Conservation (phyloP, 192 early-diverging fungal genomes). For the Backusella parvicylindrica region DNA sequence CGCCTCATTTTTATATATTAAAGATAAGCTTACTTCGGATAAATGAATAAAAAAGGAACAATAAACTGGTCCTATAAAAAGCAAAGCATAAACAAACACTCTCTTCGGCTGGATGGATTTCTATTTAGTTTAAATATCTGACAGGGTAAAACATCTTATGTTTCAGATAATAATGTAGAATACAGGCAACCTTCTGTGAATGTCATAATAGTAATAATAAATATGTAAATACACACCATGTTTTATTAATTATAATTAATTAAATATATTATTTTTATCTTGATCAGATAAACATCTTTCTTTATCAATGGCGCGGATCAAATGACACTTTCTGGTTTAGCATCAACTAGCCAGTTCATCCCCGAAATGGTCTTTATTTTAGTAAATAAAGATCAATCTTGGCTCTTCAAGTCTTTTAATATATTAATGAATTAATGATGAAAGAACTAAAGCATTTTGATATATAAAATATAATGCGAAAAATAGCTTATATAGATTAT, state of each 20-base stretch:
- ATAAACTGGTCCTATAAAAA: background rate
- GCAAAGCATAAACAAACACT: background rate
- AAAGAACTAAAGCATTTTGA: too few relatives aligned
- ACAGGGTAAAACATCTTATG: background rate
- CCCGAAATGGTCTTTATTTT: too few relatives aligned
- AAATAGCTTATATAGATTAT: too few relatives aligned
- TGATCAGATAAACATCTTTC: background rate
- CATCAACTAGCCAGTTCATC: constrained; percentile 17
- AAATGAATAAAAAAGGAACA: background rate
- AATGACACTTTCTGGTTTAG: constrained; percentile 11
- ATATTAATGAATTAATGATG: too few relatives aligned
- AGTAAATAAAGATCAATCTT: constrained; percentile 19
- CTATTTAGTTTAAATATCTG: background rate
- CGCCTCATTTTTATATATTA: background rate
- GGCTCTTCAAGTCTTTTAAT: constrained; percentile 19
- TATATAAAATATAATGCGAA: too few relatives aligned
- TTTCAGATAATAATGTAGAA: background rate
- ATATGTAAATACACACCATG: too few relatives aligned
- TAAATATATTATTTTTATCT: background rate
- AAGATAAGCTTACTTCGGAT: background rate
- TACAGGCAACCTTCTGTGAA: background rate
- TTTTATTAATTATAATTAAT: too few relatives aligned
- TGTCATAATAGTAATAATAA: background rate
- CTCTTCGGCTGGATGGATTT: background rate
- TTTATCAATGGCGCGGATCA: background rate